These are phyloP conservation scores for Taphrina pruni DNA, from an alignment of 1,139 yeast genomes.

Conservation along the genomic window DNA sequence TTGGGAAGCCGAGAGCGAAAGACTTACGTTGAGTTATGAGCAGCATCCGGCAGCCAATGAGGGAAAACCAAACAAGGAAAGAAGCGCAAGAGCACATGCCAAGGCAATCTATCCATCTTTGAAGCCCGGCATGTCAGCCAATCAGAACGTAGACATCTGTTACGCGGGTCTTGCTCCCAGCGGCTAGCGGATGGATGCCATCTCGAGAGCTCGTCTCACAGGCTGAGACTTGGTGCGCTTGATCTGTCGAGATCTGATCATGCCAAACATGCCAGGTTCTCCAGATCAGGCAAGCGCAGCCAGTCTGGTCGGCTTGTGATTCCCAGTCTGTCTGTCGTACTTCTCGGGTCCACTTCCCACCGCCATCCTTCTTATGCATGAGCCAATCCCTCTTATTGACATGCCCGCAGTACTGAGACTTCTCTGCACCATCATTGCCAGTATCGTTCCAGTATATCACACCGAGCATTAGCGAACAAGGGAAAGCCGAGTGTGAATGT, in stretches of 20 bases:
- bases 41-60: background rate
- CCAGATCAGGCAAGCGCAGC: background rate
- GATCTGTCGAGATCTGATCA: background rate
- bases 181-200: no score
- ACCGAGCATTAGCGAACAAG: no score
- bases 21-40: background rate
- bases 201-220: background rate
- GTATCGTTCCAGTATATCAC: no score
- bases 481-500: slow-evolving; percentile 1
- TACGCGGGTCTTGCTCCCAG: no score
- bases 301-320: background rate
- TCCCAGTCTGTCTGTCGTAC: background rate
- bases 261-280: background rate
- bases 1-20: no score
- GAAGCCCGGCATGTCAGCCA: no score
- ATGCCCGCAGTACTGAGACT: no score
- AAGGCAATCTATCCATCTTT: background rate
- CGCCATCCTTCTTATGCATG: no score
- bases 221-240: background rate
- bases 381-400: no score
- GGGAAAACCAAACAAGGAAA: background rate
- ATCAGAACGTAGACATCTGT: no score
- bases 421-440: no score
- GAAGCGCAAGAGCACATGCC: slow-evolving; percentile 3
- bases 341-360: background rate